These are phyloP conservation scores for Saccharomycopsis hybrid DNA, from an alignment of 1,139 yeast species.

Conservation along the genomic window DNA sequence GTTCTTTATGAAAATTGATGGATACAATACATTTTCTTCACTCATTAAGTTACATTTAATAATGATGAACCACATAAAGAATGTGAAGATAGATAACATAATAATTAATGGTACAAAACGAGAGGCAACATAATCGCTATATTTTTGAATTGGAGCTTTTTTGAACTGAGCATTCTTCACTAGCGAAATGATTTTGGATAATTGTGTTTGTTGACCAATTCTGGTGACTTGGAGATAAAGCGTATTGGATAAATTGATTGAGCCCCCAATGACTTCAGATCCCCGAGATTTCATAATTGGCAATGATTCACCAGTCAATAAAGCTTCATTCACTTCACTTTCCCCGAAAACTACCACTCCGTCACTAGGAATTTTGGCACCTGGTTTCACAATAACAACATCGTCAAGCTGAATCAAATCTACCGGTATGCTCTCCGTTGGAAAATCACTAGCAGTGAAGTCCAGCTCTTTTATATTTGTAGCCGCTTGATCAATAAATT, in stretches of 20 bases:
- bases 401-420: constrained; percentile 77
- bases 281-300: constrained; percentile 66
- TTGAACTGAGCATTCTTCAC: constrained; percentile 87
- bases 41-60: constrained; percentile 24
- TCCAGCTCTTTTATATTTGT: neutral
- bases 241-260: constrained; percentile 75
- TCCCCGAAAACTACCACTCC: constrained; percentile 69
- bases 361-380: constrained; percentile 87
- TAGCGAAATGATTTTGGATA: constrained; percentile 77
- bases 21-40: constrained; percentile 30
- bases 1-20: constrained; percentile 53
- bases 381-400: constrained; percentile 73
- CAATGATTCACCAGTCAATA: neutral
- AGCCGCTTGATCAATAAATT: neutral
- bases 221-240: constrained; percentile 61
- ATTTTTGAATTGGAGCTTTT: constrained; percentile 48
- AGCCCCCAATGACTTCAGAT: constrained; percentile 77
- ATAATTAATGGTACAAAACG: constrained; percentile 79
- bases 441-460: constrained; percentile 21
- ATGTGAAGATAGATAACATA: constrained; percentile 54
- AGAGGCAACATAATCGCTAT: constrained; percentile 72
- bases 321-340: constrained; percentile 37
- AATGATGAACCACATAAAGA: constrained; percentile 56
- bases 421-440: constrained; percentile 41
- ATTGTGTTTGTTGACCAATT: constrained; percentile 78